These are phyloP conservation scores for Cutaneotrichosporon daszewskae DNA, from an alignment of 1,284 basidiomycete species.

Conservation along the genomic window DNA sequence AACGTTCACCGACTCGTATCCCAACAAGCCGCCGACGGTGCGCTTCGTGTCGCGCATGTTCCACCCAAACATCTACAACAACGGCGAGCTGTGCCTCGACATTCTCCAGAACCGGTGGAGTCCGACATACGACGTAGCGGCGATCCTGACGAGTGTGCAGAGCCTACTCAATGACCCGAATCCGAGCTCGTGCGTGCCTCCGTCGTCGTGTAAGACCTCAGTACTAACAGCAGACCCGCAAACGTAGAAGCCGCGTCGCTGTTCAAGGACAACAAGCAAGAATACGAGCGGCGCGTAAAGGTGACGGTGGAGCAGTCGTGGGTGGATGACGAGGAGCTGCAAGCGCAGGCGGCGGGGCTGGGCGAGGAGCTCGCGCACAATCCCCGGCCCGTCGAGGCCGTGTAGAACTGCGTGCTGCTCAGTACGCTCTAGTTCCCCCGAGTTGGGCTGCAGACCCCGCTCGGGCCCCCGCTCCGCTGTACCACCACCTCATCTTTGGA, in stretches of 20 bases:
- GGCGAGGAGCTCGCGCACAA: too few species aligned
- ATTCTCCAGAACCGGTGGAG: conserved; percentile 98
- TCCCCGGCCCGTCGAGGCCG: background rate
- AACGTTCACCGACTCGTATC: conserved; percentile 95
- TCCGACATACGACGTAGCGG: conserved; percentile 96
- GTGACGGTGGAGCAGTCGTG: conserved; percentile 49
- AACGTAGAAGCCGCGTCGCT: conserved; percentile 96
- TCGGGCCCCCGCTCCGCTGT: too few species aligned
- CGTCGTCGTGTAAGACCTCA: background rate
- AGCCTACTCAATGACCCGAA: conserved; percentile 95
- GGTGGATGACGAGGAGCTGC: conserved; percentile 31
- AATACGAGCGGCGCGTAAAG: conserved; percentile 87
- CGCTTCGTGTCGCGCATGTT: conserved; percentile 98
- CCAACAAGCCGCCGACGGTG: conserved; percentile 95
- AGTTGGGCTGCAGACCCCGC: background rate
- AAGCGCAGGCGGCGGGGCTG: conserved; percentile 24
- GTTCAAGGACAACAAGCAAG: conserved; percentile 97
- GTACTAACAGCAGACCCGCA: conserved; percentile 64
- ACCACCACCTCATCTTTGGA: background rate
- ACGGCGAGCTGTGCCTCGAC: conserved; percentile 95
- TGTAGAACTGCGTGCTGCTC: background rate
- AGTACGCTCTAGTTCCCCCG: background rate
- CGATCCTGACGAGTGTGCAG: conserved; percentile 93
- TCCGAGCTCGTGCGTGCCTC: conserved; percentile 67
- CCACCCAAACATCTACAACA: conserved; percentile 97